Evolutionary conservation across 108 stramenopile genomes (phyloP).

Genomic region (Nannochloropsis salina): DNA sequence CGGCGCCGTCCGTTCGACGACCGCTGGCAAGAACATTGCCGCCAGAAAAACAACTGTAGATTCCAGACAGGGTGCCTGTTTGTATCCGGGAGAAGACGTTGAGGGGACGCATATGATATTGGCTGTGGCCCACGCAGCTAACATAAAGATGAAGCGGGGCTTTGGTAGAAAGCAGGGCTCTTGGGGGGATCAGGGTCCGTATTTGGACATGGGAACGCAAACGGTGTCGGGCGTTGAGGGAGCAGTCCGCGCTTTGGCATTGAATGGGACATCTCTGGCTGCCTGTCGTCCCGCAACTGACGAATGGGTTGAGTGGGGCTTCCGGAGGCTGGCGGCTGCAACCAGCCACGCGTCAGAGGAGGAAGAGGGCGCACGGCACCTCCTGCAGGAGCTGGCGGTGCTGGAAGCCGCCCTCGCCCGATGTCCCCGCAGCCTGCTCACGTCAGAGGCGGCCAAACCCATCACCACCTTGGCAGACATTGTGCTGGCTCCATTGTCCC

Average conservation of each 20-base stretch:
- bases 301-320: not conserved
- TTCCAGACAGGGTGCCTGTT: not conserved
- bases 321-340: not conserved
- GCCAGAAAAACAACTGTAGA: not conserved
- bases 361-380: not conserved
- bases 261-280: not conserved
- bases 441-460: not conserved
- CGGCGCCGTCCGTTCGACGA: not conserved
- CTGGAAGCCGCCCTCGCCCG: not conserved
- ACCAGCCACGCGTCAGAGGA: not conserved
- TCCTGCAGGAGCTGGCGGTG: not conserved
- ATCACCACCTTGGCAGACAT: not conserved
- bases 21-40: not conserved
- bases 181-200: not conserved
- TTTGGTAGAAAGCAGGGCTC: not conserved
- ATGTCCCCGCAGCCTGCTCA: constrained; percentile 14
- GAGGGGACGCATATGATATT: constrained; percentile 2
- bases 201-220: not conserved
- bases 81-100: not conserved
- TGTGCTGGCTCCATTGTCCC: not conserved
- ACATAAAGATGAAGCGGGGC: constrained; percentile 10
- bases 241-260: not conserved
- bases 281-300: not conserved
- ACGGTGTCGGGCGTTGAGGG: not conserved
- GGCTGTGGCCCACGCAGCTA: constrained; percentile 10